These are phyloP conservation scores for Zygosaccharomyces gambellarensis DNA, from an alignment of 805 yeast species.

Conservation along the genomic window DNA sequence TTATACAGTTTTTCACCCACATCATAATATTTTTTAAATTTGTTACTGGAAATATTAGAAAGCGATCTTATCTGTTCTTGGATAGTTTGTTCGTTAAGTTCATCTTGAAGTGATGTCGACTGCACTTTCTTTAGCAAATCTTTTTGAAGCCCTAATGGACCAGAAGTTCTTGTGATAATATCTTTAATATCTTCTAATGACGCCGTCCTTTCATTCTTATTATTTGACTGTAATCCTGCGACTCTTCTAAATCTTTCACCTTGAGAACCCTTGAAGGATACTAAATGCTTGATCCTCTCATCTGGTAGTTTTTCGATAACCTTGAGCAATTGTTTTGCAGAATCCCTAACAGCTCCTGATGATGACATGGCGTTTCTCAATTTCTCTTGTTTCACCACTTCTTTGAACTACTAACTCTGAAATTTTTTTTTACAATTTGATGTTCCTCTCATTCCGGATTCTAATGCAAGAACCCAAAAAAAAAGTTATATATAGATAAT, in stretches of 20 bases:
- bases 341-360: conserved; percentile 38
- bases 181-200: conserved; percentile 40
- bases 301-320: conserved; percentile 60
- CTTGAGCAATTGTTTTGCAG: conserved; percentile 53
- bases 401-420: background rate
- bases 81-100: conserved; percentile 45
- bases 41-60: conserved; percentile 52
- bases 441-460: background rate
- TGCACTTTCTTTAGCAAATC: conserved; percentile 44
- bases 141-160: conserved; percentile 42
- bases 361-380: conserved; percentile 2
- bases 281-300: conserved; percentile 62
- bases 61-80: conserved; percentile 54
- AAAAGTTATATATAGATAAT: background rate
- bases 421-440: background rate
- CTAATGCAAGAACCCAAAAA: background rate
- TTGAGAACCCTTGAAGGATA: conserved; percentile 66
- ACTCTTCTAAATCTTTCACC: conserved; percentile 50
- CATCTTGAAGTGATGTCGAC: conserved; percentile 43
- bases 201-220: conserved; percentile 37
- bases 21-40: conserved; percentile 58
- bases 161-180: conserved; percentile 34
- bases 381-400: background rate
- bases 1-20: conserved; percentile 59
- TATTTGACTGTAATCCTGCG: conserved; percentile 44